A percentile compares a stretch with the other conserved stretches of the same genome.
These are phyloP conservation scores for Picocystis sp. DNA, from an alignment of 163 green algal genomes.

Conservation along the genomic window DNA sequence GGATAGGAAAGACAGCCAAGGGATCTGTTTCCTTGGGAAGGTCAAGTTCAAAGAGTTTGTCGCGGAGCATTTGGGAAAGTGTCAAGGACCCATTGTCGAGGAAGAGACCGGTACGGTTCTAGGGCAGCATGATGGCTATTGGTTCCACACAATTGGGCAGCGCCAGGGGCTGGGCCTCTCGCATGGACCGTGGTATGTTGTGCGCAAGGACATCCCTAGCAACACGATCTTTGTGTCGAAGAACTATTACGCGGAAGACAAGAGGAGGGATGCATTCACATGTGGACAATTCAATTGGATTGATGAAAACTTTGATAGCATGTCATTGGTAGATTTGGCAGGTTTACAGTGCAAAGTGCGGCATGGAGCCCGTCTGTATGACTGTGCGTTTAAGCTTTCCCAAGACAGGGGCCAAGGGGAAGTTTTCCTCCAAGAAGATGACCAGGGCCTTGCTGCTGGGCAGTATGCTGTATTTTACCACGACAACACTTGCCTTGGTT, in stretches of 20 bases:
- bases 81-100: slow-evolving; percentile 70
- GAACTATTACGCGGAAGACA: slow-evolving; percentile 47
- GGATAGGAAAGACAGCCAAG: slow-evolving; percentile 84
- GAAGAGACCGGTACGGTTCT: slow-evolving; percentile 44
- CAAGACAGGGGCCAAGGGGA: background rate
- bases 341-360: slow-evolving; percentile 50
- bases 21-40: slow-evolving; percentile 98
- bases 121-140: slow-evolving; percentile 61
- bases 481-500: slow-evolving; percentile 54
- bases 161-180: slow-evolving; percentile 71
- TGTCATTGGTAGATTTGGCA: background rate
- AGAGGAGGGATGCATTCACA: slow-evolving; percentile 31
- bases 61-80: slow-evolving; percentile 68
- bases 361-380: slow-evolving; percentile 61
- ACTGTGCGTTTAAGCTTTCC: slow-evolving; percentile 29
- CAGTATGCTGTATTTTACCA: slow-evolving; percentile 97
- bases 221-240: slow-evolving; percentile 78
- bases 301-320: slow-evolving; percentile 4
- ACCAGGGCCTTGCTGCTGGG: slow-evolving; percentile 84
- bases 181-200: slow-evolving; percentile 86
- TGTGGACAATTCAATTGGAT: slow-evolving; percentile 60
- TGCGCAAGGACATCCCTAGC: slow-evolving; percentile 51
- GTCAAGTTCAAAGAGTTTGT: slow-evolving; percentile 65
- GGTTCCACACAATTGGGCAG: slow-evolving; percentile 96
- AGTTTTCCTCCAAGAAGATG: slow-evolving; percentile 35